Evolutionary conservation across 139 green algal species (phyloP).

Genomic region (Coelastrella sp.): DNA sequence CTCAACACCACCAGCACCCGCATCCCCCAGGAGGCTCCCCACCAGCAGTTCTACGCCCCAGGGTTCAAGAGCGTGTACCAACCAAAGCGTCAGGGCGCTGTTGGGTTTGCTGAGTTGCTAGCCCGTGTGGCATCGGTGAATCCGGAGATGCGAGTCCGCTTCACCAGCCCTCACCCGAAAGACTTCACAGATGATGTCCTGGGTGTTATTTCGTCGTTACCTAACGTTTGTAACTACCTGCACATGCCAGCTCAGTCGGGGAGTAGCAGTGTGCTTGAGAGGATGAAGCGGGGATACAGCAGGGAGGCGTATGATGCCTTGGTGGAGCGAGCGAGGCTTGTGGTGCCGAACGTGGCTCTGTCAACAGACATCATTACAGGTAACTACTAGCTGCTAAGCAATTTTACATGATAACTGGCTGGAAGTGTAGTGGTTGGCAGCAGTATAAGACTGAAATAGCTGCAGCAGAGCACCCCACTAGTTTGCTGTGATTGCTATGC

Average conservation of each 20-base stretch:
- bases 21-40: not conserved
- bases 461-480: not conserved
- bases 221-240: constrained; percentile 91
- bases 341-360: constrained; percentile 80
- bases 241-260: constrained; percentile 96
- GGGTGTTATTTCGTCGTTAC: constrained; percentile 68
- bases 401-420: too few species aligned
- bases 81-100: constrained; percentile 68
- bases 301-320: constrained; percentile 90
- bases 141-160: constrained; percentile 91
- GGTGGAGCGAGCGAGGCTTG: constrained; percentile 66
- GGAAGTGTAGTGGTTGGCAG: too few species aligned
- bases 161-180: constrained; percentile 95
- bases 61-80: constrained; percentile 90
- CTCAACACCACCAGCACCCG: not conserved
- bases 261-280: constrained; percentile 71
- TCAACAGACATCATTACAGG: constrained; percentile 90
- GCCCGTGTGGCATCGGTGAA: constrained; percentile 75
- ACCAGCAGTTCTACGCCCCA: constrained; percentile 53
- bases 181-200: constrained; percentile 87
- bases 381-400: not conserved
- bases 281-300: constrained; percentile 89
- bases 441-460: too few species aligned
- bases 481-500: not conserved
- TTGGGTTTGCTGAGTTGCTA: constrained; percentile 88